A percentile compares a stretch with the other conserved stretches of the same genome.
These are phyloP conservation scores for Neophaeococcomyces aloes DNA, from an alignment of 2,329 filamentous ascomycete genomes.

Conservation along the genomic window DNA sequence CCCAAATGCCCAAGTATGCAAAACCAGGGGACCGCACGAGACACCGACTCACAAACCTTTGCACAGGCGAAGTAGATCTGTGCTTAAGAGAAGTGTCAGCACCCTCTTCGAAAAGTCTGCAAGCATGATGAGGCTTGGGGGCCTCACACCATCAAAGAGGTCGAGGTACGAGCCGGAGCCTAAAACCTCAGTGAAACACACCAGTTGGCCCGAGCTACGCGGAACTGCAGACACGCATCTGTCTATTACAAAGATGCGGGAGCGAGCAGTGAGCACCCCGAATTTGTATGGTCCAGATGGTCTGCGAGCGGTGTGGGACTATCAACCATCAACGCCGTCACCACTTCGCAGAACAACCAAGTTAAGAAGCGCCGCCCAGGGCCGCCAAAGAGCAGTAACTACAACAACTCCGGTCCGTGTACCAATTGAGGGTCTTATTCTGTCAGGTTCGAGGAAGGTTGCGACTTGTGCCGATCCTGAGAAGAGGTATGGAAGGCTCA, in stretches of 20 bases:
- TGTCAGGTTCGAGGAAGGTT: not conserved
- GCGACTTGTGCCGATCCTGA: not conserved
- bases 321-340: conserved; percentile 10
- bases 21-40: not conserved
- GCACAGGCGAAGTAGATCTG: not conserved
- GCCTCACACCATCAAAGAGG: conserved; percentile 1
- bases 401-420: conserved; percentile 1
- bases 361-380: not conserved
- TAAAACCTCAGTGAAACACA: not conserved
- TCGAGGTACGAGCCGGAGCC: not conserved
- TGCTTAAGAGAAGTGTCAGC: conserved; percentile 7
- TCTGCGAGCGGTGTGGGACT: conserved; percentile 7
- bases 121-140: conserved; percentile 1
- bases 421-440: not conserved
- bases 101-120: conserved; percentile 5
- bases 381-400: not conserved
- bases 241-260: not conserved
- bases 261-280: conserved; percentile 5
- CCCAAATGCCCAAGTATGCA: not conserved
- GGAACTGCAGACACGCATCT: not conserved
- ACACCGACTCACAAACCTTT: conserved; percentile 12
- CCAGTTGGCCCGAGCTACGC: not conserved
- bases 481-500: conserved; percentile 1
- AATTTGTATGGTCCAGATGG: conserved; percentile 1
- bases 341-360: conserved; percentile 8